phyloP scores from a whole-genome alignment of 2,329 filamentous ascomycete species.

The Hirsutella rhossiliensis region DNA sequence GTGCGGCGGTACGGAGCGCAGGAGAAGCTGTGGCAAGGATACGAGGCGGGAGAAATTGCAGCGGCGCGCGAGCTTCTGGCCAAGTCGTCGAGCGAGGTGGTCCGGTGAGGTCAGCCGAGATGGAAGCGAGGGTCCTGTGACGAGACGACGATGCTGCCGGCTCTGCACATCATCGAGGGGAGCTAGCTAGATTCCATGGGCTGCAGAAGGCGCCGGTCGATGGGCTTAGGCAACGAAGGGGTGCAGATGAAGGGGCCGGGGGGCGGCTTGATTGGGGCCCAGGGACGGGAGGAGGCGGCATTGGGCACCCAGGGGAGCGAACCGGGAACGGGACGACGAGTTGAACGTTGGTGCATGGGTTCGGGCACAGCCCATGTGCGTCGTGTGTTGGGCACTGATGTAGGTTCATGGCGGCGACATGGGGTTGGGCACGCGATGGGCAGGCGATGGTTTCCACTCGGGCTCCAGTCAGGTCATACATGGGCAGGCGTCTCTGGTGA shows the following conservation, averaged over 20 bases:
- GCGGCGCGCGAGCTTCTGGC: slow-evolving; percentile 58
- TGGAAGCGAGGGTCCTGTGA: slow-evolving; percentile 3
- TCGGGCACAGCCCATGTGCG: too few relatives aligned
- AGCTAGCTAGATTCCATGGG: not conserved
- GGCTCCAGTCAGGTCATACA: too few relatives aligned
- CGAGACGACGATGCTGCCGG: slow-evolving; percentile 1
- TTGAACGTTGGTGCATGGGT: not conserved
- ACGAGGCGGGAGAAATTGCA: slow-evolving; percentile 57
- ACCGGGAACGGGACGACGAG: not conserved
- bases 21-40: slow-evolving; percentile 60
- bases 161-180: not conserved
- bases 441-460: too few relatives aligned
- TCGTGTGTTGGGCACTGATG: too few relatives aligned
- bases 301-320: slow-evolving; percentile 1
- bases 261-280: not conserved
- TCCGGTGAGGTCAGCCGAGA: slow-evolving; percentile 23
- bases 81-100: slow-evolving; percentile 30
- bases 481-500: too few relatives aligned
- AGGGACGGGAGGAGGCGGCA: not conserved
- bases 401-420: too few relatives aligned
- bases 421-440: too few relatives aligned
- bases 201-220: not conserved
- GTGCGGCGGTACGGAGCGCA: slow-evolving; percentile 48
- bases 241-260: not conserved
- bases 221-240: not conserved